Conservation (phyloP, 202 grass and related monocot genomes). For the Musa balbisiana region DNA sequence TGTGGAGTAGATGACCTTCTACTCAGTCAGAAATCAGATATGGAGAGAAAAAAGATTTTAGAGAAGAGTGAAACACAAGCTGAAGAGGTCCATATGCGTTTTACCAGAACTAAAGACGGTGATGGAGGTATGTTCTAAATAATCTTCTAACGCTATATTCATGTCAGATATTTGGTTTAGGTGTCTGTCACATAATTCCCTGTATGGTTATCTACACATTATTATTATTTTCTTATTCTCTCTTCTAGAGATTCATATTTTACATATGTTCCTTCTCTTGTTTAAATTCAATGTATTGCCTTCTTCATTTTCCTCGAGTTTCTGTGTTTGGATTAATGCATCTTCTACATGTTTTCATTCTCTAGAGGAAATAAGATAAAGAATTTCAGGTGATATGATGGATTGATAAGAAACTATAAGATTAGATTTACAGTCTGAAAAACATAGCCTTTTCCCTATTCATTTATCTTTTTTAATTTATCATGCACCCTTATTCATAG, state of each 20-base stretch:
- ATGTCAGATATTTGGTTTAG: neutral
- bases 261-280: neutral
- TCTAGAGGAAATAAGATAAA: neutral
- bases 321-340: neutral
- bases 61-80: conserved; percentile 34
- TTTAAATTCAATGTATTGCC: neutral
- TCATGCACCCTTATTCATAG: too few species aligned
- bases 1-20: conserved; percentile 90
- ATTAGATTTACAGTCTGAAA: too few species aligned
- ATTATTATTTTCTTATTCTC: too few species aligned
- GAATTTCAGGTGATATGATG: too few species aligned
- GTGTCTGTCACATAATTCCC: neutral
- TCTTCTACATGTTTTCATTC: neutral
- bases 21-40: conserved; percentile 33
- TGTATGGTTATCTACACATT: neutral
- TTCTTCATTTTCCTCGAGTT: neutral
- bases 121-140: conserved; percentile 43
- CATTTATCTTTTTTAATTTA: too few species aligned
- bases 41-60: conserved; percentile 33
- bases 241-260: neutral
- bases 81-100: conserved; percentile 35
- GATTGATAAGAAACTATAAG: too few species aligned
- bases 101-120: conserved; percentile 24
- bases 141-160: neutral
- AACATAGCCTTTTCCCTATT: too few species aligned